phyloP scores from a whole-genome alignment of 345 rosid species.

The rapeseed (Brassica napus) region DNA sequence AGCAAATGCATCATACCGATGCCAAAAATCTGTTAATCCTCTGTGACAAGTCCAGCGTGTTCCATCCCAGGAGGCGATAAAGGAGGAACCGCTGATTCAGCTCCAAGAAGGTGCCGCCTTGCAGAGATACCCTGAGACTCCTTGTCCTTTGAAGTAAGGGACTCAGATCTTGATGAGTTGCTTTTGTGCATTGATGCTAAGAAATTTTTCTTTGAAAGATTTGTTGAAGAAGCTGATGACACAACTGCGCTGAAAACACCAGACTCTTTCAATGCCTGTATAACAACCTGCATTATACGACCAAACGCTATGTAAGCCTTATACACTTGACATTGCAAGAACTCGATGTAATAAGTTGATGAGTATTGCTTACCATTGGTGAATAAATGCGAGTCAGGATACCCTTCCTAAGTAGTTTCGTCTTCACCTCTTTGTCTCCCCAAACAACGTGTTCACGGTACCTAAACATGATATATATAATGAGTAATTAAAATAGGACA shows the following conservation, averaged over 20 bases:
- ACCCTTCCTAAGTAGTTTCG: constrained; percentile 81
- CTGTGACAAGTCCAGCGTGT: constrained; percentile 27
- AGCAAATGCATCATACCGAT: not conserved
- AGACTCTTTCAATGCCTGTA: constrained; percentile 81
- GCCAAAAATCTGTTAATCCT: constrained; percentile 21
- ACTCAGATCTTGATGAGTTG: constrained; percentile 52
- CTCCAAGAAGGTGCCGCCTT: constrained; percentile 65
- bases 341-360: not conserved
- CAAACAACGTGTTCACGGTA: constrained; percentile 85
- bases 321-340: not conserved
- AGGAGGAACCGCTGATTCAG: constrained; percentile 69
- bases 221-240: constrained; percentile 55
- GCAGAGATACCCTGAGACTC: constrained; percentile 50
- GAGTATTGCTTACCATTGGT: constrained; percentile 69
- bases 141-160: constrained; percentile 51
- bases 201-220: constrained; percentile 57
- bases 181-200: constrained; percentile 47
- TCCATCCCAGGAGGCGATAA: constrained; percentile 65
- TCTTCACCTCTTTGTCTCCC: constrained; percentile 74
- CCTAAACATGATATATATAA: constrained; percentile 43
- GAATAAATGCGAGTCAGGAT: constrained; percentile 80
- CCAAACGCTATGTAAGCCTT: not conserved
- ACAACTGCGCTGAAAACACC: constrained; percentile 77
- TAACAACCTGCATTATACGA: constrained; percentile 53
- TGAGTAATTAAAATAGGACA: too few species aligned